A percentile compares a stretch with the other conserved stretches of the same genome.
phyloP scores from a whole-genome alignment of 1,284 basidiomycete genomes.

The Baeospora myosura region DNA sequence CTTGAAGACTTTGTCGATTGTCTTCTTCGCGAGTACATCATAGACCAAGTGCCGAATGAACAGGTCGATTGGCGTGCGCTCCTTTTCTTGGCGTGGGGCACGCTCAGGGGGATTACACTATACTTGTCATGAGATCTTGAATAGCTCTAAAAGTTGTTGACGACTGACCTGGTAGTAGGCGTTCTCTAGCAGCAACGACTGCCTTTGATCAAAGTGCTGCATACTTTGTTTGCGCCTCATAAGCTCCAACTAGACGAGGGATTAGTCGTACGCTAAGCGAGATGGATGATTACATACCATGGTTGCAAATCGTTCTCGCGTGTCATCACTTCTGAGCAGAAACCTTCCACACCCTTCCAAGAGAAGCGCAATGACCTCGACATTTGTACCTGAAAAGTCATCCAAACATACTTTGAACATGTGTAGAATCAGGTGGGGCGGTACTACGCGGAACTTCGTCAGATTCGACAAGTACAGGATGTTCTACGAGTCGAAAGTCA shows the following conservation, averaged over 20 bases:
- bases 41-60: conserved; percentile 93
- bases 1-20: conserved; percentile 89
- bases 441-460: conserved; percentile 94
- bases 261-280: conserved; percentile 16
- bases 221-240: conserved; percentile 91
- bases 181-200: conserved; percentile 88
- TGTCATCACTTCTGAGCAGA: conserved; percentile 82
- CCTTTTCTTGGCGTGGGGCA: conserved; percentile 76
- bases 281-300: conserved; percentile 46
- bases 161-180: conserved; percentile 87
- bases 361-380: conserved; percentile 89
- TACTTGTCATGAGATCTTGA: conserved; percentile 3
- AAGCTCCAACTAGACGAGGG: conserved; percentile 67
- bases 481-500: conserved; percentile 49
- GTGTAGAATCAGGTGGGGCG: conserved; percentile 87
- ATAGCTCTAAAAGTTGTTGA: not conserved
- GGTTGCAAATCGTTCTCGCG: conserved; percentile 74
- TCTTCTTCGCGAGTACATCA: conserved; percentile 85
- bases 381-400: conserved; percentile 87
- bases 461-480: conserved; percentile 84
- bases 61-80: conserved; percentile 82
- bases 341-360: conserved; percentile 94
- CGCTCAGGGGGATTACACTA: conserved; percentile 97
- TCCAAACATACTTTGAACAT: conserved; percentile 96
- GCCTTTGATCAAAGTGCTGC: conserved; percentile 88